Conservation (phyloP, 1,284 basidiomycete species). For the Malassezia sympodialis region DNA sequence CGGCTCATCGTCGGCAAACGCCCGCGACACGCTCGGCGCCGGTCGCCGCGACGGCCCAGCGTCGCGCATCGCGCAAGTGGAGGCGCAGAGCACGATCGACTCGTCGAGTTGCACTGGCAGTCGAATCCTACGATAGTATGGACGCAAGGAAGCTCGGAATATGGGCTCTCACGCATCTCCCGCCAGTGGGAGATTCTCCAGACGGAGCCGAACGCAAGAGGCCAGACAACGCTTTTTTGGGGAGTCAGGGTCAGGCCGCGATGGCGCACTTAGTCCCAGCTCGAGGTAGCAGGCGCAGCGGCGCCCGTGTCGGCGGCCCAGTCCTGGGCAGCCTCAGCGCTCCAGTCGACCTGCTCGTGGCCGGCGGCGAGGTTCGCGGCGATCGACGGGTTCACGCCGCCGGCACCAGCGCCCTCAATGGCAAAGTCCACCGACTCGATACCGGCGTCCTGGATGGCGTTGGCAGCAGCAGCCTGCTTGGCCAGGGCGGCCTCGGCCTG, state of each 20-base stretch:
- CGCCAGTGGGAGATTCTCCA: conserved; percentile 21
- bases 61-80: not conserved
- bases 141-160: conserved; percentile 15
- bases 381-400: conserved; percentile 58
- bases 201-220: conserved; percentile 27
- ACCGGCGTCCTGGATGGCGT: conserved; percentile 34
- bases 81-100: not conserved
- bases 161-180: conserved; percentile 25
- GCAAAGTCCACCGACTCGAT: conserved; percentile 38
- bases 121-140: conserved; percentile 7
- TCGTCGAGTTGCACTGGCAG: conserved; percentile 17
- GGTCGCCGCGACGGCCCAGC: not conserved
- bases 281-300: conserved; percentile 18
- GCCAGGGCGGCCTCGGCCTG: conserved; percentile 70
- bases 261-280: conserved; percentile 24
- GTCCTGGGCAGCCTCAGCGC: conserved; percentile 53
- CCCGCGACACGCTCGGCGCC: conserved; percentile 8
- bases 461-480: conserved; percentile 57
- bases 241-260: not conserved
- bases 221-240: conserved; percentile 21
- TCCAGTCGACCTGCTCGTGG: conserved; percentile 64
- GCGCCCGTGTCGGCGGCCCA: conserved; percentile 46
- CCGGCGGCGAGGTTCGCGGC: conserved; percentile 35
- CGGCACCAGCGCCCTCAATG: conserved; percentile 60
- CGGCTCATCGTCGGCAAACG: conserved; percentile 22